Evolutionary conservation across 495 filamentous ascomycete species (phyloP), one percentile per base, ranked within the genome.

Genomic region (Cenococcum geophilum): DNA sequence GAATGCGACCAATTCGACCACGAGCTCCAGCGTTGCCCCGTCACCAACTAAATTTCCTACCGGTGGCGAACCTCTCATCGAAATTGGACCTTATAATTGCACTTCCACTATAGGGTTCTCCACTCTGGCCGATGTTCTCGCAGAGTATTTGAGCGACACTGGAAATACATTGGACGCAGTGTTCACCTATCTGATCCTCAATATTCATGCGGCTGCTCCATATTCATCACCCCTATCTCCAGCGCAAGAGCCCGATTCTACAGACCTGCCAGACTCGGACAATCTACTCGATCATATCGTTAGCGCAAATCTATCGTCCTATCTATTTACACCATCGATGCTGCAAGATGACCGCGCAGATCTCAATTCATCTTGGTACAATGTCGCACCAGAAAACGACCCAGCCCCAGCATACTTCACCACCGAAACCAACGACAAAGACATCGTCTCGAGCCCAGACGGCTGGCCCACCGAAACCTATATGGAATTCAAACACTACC

Each of bases 401-500:
- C 82, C 83, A 1, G 75, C 79, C 45, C 61, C 70, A 5, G 74
- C 77, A 25, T 88, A 86, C 62, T 85, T 78, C 59, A 76, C 73
- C 1, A 74, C 78, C 5, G 60, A 76, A 27, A 55, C 64, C 23
- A 70, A 71, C 42, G 37, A 68, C 23, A 52, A 72, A 5, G 75
- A 72, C 22, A 68, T 72, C 11, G 72, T 77, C n/a, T 77, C 76
- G 42, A 85, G 82, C 1, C 73, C 78, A 11, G 80, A 86, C 67
- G 84, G 85, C 12, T 88, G 85, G 85, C 85, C 85, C 1, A 78
- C 77, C 12, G 76, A 79, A 40, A 76, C 77, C 25, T 86, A 76
- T 62, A 67, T 85, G 32, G 81, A 83, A 54, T 73, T 84, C 22
- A 74, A 76, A 0, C 71, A 76, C 16, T 69, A 73, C 10, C 76